Percentiles rank a stretch among this genome's conserved stretches.
phyloP scores from a whole-genome alignment of 78 protist species.

The Cavenderia fasciculata region DNA sequence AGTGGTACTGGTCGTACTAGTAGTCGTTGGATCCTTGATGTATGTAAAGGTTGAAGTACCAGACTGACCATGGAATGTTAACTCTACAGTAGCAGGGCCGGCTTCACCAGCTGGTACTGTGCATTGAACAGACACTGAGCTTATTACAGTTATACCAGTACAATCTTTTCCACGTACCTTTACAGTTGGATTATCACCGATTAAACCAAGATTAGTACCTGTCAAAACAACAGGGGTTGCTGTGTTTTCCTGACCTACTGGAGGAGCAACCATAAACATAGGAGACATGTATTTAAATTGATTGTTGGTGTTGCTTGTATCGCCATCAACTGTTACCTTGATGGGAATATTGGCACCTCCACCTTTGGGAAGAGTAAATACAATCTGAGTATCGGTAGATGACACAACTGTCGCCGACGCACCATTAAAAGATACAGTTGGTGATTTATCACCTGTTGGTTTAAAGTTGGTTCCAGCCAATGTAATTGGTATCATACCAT shows the following conservation, averaged over 20 bases:
- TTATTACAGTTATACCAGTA: neutral
- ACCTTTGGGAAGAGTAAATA: neutral
- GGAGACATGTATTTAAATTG: neutral
- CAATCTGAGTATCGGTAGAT: neutral
- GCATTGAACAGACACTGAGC: neutral
- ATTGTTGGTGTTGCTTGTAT: neutral
- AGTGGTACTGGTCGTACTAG: too few species aligned
- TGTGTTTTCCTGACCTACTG: neutral
- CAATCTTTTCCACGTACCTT: neutral
- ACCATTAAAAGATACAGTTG: neutral
- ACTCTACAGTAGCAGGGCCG: neutral
- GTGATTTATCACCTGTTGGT: neutral
- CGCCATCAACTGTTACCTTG: neutral
- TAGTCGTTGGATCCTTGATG: neutral
- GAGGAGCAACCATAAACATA: neutral
- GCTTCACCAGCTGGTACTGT: neutral
- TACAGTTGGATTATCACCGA: neutral
- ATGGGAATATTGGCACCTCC: conserved; percentile 5
- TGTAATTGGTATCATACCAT: conserved; percentile 13
- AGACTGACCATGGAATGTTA: neutral
- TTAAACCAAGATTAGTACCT: conserved; percentile 3
- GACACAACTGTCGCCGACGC: neutral
- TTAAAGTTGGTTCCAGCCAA: conserved; percentile 23
- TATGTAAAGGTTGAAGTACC: neutral
- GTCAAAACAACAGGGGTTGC: neutral